Evolutionary conservation across 768 basidiomycete species (phyloP).

Genomic region (Sporobolomyces pararoseus): DNA sequence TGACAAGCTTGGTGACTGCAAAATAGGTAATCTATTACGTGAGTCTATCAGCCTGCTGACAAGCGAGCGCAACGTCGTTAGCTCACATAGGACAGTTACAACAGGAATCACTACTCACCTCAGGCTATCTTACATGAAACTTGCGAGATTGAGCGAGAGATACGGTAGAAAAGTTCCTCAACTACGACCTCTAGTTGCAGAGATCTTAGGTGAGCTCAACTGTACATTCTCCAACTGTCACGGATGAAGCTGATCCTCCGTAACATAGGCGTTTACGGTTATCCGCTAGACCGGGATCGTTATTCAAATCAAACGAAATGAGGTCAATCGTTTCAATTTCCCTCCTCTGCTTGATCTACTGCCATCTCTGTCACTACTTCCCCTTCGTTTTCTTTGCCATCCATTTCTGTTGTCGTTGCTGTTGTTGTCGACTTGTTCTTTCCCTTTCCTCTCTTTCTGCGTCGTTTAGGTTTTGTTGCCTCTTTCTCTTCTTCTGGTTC

Average conservation of each 20-base stretch:
- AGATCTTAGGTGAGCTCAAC: background rate
- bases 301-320: background rate
- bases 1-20: background rate
- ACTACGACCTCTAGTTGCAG: background rate
- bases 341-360: too few species aligned
- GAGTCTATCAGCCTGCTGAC: background rate
- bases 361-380: background rate
- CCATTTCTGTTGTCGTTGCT: too few species aligned
- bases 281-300: background rate
- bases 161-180: background rate
- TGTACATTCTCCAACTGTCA: too few species aligned
- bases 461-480: background rate
- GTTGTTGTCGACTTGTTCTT: too few species aligned
- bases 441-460: background rate
- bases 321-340: background rate
- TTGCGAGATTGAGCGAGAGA: background rate
- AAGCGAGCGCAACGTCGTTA: background rate
- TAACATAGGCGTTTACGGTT: constrained; percentile 1
- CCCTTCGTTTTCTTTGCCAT: background rate
- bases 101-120: background rate
- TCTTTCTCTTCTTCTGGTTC: background rate
- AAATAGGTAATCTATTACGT: background rate
- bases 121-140: background rate
- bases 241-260: too few species aligned
- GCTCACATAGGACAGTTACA: background rate